Percentiles rank a stretch among this genome's conserved stretches.
phyloP scores from a whole-genome alignment of 805 yeast species.

The Candida loeiensis region DNA sequence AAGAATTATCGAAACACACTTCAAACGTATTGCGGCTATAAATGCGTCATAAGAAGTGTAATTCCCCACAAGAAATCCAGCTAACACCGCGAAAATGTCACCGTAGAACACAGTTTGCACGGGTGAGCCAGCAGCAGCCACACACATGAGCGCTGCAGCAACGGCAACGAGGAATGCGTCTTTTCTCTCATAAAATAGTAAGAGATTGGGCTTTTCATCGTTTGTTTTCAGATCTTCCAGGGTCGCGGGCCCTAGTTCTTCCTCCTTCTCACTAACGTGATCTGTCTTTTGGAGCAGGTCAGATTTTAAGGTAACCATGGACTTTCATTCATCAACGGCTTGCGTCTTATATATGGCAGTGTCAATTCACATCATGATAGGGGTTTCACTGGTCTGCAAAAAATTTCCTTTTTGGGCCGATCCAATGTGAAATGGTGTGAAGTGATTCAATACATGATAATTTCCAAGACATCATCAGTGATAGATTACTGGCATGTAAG shows the following conservation, averaged over 20 bases:
- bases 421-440: background rate
- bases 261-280: background rate
- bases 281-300: background rate
- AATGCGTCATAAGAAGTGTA: conserved; percentile 28
- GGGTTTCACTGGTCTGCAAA: background rate
- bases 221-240: background rate
- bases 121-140: conserved; percentile 58
- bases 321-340: too few species aligned
- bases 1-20: conserved; percentile 32
- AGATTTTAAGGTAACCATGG: background rate
- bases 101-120: conserved; percentile 65
- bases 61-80: conserved; percentile 27
- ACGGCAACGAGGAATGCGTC: conserved; percentile 19
- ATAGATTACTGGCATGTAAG: too few species aligned
- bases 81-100: conserved; percentile 45
- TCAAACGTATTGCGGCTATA: conserved; percentile 20
- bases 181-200: conserved; percentile 19
- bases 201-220: conserved; percentile 9
- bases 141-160: conserved; percentile 37
- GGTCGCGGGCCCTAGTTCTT: background rate
- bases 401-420: background rate
- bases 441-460: background rate
- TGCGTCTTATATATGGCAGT: too few species aligned
- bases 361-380: too few species aligned
- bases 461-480: background rate